phyloP scores from a whole-genome alignment of 495 filamentous ascomycete genomes.

The Apiosordaria backusii region DNA sequence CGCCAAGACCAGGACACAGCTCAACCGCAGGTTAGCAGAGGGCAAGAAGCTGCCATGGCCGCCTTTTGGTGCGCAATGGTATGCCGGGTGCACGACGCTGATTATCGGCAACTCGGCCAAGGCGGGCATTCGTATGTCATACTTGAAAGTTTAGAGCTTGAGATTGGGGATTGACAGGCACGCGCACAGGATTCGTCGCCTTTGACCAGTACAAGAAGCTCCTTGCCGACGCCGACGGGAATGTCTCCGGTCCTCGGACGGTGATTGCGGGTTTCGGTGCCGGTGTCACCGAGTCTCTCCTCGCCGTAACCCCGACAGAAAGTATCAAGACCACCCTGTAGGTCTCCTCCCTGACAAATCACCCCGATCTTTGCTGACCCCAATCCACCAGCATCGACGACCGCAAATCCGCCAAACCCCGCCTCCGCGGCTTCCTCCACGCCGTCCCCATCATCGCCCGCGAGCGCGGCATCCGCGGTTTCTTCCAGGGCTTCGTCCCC shows the following conservation, averaged over 20 bases:
- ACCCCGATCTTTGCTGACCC: background rate
- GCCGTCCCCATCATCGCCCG: slow-evolving; percentile 80
- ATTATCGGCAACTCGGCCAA: slow-evolving; percentile 96
- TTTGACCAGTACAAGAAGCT: slow-evolving; percentile 89
- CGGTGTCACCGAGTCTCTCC: slow-evolving; percentile 85
- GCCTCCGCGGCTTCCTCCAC: slow-evolving; percentile 90
- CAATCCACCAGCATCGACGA: slow-evolving; percentile 74
- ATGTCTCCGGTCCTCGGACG: slow-evolving; percentile 83
- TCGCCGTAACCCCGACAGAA: slow-evolving; percentile 96
- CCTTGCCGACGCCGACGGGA: slow-evolving; percentile 79
- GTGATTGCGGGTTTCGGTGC: slow-evolving; percentile 94
- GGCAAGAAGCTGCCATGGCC: slow-evolving; percentile 92
- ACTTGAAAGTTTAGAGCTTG: background rate
- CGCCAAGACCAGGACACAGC: slow-evolving; percentile 91
- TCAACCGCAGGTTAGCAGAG: slow-evolving; percentile 78
- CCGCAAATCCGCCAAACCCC: slow-evolving; percentile 78
- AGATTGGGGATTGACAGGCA: slow-evolving; percentile 1
- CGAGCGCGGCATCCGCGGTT: slow-evolving; percentile 83
- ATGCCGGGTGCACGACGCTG: slow-evolving; percentile 94
- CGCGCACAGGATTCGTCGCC: slow-evolving; percentile 74
- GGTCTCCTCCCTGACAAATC: slow-evolving; percentile 15
- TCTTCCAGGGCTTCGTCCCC: slow-evolving; percentile 95
- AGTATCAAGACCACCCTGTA: slow-evolving; percentile 94
- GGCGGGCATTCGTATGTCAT: slow-evolving; percentile 78
- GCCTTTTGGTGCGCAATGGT: slow-evolving; percentile 91